phyloP scores from a whole-genome alignment of 768 basidiomycete genomes.

The Polyporus arcularius region DNA sequence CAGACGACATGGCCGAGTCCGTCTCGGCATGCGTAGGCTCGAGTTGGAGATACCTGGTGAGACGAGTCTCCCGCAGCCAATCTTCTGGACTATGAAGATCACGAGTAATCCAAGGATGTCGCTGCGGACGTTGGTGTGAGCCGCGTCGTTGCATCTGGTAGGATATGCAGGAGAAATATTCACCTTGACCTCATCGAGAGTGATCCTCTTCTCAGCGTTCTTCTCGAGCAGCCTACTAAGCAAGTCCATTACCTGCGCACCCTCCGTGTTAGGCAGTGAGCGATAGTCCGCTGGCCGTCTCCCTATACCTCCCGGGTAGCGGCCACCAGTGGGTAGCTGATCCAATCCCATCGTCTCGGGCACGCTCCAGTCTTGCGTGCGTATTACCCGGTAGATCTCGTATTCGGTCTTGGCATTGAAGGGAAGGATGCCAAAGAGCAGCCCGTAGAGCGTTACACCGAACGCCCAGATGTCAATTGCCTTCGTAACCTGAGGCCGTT shows the following conservation, averaged over 20 bases:
- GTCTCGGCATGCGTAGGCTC: conserved; percentile 78
- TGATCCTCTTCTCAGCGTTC: conserved; percentile 71
- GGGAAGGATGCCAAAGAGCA: conserved; percentile 86
- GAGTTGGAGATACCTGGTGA: conserved; percentile 48
- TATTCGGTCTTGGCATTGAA: conserved; percentile 72
- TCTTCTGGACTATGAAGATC: conserved; percentile 65
- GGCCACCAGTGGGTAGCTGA: conserved; percentile 60
- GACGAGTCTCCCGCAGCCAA: conserved; percentile 72
- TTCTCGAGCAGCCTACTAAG: conserved; percentile 82
- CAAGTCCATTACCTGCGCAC: conserved; percentile 64
- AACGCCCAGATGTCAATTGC: conserved; percentile 98
- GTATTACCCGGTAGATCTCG: conserved; percentile 77
- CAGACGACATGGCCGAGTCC: conserved; percentile 65
- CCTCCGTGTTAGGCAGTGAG: conserved; percentile 46
- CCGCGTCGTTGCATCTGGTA: not conserved
- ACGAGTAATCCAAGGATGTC: conserved; percentile 63
- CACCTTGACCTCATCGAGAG: conserved; percentile 83
- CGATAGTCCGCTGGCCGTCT: conserved; percentile 15
- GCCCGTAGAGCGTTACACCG: conserved; percentile 92
- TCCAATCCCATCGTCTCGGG: conserved; percentile 75
- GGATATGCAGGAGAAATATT: conserved; percentile 14
- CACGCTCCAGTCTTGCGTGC: conserved; percentile 71
- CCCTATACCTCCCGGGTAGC: conserved; percentile 38
- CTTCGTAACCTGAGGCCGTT: conserved; percentile 71
- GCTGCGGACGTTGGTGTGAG: conserved; percentile 36